These are phyloP conservation scores for Piper betle DNA, from an alignment of 164 flowering plant genomes.

Conservation along the genomic window DNA sequence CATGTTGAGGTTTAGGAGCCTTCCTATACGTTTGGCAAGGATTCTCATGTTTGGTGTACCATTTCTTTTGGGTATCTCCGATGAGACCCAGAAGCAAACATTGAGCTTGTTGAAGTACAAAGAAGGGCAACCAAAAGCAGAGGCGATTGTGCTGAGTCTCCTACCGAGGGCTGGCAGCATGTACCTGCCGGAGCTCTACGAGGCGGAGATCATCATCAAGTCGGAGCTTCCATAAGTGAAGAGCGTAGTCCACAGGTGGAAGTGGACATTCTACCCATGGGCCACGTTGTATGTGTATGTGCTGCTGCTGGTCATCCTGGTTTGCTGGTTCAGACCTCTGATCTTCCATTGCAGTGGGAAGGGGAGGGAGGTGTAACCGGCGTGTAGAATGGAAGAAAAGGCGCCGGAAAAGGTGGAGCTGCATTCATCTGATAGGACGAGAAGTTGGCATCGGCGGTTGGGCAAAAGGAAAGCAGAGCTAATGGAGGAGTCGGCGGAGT, in stretches of 20 bases:
- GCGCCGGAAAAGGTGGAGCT: constrained; percentile 4
- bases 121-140: constrained; percentile 38
- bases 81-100: constrained; percentile 42
- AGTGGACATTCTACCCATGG: constrained; percentile 74
- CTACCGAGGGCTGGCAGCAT: constrained; percentile 54
- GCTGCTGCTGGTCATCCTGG: constrained; percentile 25
- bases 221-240: constrained; percentile 65
- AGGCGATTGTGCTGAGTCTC: constrained; percentile 31
- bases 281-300: constrained; percentile 35
- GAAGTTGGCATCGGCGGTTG: constrained; percentile 34
- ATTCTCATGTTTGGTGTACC: constrained; percentile 49
- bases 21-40: constrained; percentile 39
- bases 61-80: constrained; percentile 42
- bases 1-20: constrained; percentile 55
- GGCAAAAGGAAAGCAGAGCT: constrained; percentile 34
- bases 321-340: constrained; percentile 29
- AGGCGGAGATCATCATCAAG: constrained; percentile 41
- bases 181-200: constrained; percentile 48
- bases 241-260: constrained; percentile 47
- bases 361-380: constrained; percentile 3
- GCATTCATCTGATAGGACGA: constrained; percentile 21
- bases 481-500: not conserved
- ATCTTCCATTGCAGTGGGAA: not conserved
- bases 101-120: constrained; percentile 33
- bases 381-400: constrained; percentile 3